Evolutionary conservation across 2,329 filamentous ascomycete species (phyloP), one percentile per base, ranked within the genome.

Genomic region (Sclerotinia spermophila): DNA sequence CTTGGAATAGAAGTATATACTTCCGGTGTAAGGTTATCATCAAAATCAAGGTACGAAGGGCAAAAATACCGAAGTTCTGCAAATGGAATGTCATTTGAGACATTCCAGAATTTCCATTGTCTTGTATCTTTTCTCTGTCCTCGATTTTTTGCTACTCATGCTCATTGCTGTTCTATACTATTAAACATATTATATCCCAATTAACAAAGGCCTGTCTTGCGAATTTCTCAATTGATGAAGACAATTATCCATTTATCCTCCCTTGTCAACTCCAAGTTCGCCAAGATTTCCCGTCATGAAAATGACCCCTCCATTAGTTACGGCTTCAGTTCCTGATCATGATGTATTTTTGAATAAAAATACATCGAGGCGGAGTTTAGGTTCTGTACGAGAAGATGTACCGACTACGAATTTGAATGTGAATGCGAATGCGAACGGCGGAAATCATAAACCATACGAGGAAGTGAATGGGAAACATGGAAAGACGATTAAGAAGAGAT

Each of bases 71-170:
- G 30, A 48, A 21, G 21, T 27, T 48, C 60, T 64, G 60, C 60
- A 38, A 48, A 62, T 62, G 60, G 60, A 45, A 35, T 62, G 27
- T 4, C 19, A 19, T 11, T 48, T 27, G 24, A 51, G 61, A 51
- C 44, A 64, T 51, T 64, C 44, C 44, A 38, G 61, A 64, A 35
- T 21, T 65, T 65, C 24, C 44, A 65, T 65, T 65, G 61, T 65
- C 45, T 65, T 27, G 35, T 19, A 27, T 27, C 2, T 60, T 62
- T 21, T 64, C n/a, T n/a, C n/a, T 30, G 21, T 38, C 35, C 60
- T 64, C 30, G 30, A 64, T n/a, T 53, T 53, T 8, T 53, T 27
- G n/a, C n/a, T n/a, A 27, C 48, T 53, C 48, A 53, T 7, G n/a
- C 19, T 35, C 59, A 62, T 35, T 17, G 42, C 45, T n/a, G 24